phyloP scores from a whole-genome alignment of 208 protist genomes.

The Trypanosoma boissoni region DNA sequence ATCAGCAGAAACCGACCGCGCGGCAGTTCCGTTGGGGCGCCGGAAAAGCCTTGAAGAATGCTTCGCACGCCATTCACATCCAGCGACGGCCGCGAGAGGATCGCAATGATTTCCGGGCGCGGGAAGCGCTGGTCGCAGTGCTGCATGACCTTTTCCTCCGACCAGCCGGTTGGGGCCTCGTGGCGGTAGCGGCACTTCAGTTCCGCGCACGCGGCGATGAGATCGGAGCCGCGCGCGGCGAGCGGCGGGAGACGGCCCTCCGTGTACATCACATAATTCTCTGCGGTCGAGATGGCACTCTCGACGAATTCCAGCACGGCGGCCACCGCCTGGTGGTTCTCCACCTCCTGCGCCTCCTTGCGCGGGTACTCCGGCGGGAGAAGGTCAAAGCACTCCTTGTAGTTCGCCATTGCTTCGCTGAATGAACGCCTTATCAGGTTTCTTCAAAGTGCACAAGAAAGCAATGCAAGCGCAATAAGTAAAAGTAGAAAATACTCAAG shows the following conservation, averaged over 20 bases:
- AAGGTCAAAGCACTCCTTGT: slow-evolving; percentile 26
- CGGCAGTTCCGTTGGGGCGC: slow-evolving; percentile 36
- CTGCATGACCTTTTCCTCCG: slow-evolving; percentile 56
- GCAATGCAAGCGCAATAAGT: not conserved
- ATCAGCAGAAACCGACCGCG: slow-evolving; percentile 59
- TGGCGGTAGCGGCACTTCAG: slow-evolving; percentile 55
- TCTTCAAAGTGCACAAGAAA: too few relatives aligned
- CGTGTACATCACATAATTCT: slow-evolving; percentile 70
- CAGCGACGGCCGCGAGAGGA: slow-evolving; percentile 39
- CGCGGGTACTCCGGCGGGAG: slow-evolving; percentile 55
- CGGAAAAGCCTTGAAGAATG: slow-evolving; percentile 39
- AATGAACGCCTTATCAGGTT: slow-evolving; percentile 10
- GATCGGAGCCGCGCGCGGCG: slow-evolving; percentile 27
- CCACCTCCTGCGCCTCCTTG: slow-evolving; percentile 51
- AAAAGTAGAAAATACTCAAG: not conserved
- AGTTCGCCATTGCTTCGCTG: slow-evolving; percentile 10
- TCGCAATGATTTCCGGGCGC: slow-evolving; percentile 35
- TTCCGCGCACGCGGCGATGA: slow-evolving; percentile 32
- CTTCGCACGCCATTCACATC: slow-evolving; percentile 39
- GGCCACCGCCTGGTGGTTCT: slow-evolving; percentile 55
- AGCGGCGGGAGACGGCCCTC: slow-evolving; percentile 64
- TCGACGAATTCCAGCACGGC: slow-evolving; percentile 53
- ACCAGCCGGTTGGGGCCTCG: slow-evolving; percentile 68
- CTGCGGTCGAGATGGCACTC: slow-evolving; percentile 58
- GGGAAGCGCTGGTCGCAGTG: slow-evolving; percentile 62